Evolutionary conservation across 495 filamentous ascomycete species (phyloP).

Genomic region (Rhypophila decipiens): DNA sequence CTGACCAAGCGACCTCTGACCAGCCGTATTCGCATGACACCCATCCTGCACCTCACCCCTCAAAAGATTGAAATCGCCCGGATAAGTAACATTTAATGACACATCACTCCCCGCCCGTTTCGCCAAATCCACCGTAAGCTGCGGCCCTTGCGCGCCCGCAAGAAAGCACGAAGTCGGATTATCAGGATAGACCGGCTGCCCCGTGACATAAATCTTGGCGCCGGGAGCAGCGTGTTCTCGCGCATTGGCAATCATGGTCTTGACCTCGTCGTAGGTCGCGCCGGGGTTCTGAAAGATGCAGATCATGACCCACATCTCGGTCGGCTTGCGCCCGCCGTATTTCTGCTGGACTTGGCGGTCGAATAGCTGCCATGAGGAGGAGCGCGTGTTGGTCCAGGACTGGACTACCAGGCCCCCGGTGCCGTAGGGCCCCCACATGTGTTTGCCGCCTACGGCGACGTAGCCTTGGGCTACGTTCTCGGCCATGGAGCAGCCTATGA

Average conservation of each 20-base stretch:
- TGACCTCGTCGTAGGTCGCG: constrained; percentile 22
- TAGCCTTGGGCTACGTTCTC: constrained; percentile 28
- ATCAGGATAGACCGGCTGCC: constrained; percentile 22
- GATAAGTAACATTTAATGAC: constrained; percentile 16
- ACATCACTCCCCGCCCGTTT: constrained; percentile 18
- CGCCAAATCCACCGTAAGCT: constrained; percentile 19
- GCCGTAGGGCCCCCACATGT: constrained; percentile 26
- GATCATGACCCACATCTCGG: constrained; percentile 16
- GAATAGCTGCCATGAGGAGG: constrained; percentile 14
- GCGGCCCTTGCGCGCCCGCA: constrained; percentile 15
- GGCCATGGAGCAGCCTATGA: constrained; percentile 29
- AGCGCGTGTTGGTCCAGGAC: constrained; percentile 21
- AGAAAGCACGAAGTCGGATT: constrained; percentile 17
- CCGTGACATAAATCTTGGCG: constrained; percentile 23
- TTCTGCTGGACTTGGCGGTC: constrained; percentile 17
- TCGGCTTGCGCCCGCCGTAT: constrained; percentile 13
- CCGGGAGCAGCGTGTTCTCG: constrained; percentile 19
- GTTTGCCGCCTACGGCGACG: constrained; percentile 14
- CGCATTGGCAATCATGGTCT: constrained; percentile 21
- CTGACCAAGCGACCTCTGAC: constrained; percentile 18
- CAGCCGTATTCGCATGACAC: constrained; percentile 23
- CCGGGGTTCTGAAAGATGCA: constrained; percentile 24
- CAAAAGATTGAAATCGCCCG: constrained; percentile 20
- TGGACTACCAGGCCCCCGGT: constrained; percentile 21
- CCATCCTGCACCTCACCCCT: constrained; percentile 20